A percentile compares a stretch with the other conserved stretches of the same genome.
Conservation (phyloP, 805 yeast genomes). For the Ogataea pini region DNA sequence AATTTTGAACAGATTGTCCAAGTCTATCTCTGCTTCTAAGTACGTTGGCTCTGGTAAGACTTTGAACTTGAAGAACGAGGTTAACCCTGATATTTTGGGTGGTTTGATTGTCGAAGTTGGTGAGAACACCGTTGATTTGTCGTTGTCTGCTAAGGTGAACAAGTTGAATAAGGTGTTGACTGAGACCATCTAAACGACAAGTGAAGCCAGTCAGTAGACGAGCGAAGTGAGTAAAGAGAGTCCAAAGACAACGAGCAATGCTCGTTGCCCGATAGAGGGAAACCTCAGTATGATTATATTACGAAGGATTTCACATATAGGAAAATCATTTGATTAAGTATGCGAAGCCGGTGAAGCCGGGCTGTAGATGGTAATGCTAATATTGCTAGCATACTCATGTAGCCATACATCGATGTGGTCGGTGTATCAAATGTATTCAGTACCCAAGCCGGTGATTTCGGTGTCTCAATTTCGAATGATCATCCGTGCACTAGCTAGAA, state of each 20-base stretch:
- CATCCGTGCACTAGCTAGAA: neutral
- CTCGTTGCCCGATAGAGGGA: too few relatives aligned
- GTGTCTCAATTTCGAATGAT: too few relatives aligned
- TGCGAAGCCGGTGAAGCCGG: too few relatives aligned
- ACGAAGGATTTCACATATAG: neutral
- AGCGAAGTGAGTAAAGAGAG: neutral
- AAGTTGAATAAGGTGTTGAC: conserved; percentile 85
- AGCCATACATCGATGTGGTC: too few relatives aligned
- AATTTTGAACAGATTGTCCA: conserved; percentile 72
- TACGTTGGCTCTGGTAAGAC: conserved; percentile 86
- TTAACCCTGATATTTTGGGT: conserved; percentile 90
- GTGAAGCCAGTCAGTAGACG: neutral
- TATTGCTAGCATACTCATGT: too few relatives aligned
- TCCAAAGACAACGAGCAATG: too few relatives aligned
- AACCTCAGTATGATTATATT: neutral
- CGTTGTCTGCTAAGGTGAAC: conserved; percentile 79
- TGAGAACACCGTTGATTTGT: conserved; percentile 94
- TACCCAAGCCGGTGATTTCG: too few relatives aligned
- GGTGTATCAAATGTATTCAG: too few relatives aligned
- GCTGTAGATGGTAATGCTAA: too few relatives aligned
- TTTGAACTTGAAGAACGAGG: conserved; percentile 77
- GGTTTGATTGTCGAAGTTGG: conserved; percentile 95
- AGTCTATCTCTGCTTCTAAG: conserved; percentile 73
- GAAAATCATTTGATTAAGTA: neutral
- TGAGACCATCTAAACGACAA: conserved; percentile 68